A percentile compares a stretch with the other conserved stretches of the same genome.
phyloP scores from a whole-genome alignment of 306 rosid genomes.

The Gastrolobium villosum region DNA sequence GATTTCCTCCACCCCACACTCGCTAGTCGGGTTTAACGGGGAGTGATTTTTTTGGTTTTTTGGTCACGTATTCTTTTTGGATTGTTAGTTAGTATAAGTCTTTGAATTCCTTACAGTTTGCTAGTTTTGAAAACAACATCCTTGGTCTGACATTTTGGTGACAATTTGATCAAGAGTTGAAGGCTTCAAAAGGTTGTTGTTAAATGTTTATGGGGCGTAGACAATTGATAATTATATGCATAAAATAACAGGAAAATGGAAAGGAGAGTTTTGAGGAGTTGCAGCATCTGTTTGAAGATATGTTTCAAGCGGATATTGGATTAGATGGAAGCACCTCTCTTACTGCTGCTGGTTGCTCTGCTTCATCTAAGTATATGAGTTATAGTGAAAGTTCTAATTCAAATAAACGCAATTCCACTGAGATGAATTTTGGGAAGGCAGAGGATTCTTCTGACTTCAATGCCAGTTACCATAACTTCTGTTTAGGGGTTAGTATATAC shows the following conservation, averaged over 20 bases:
- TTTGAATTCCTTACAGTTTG: neutral
- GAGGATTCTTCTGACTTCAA: slow-evolving; percentile 54
- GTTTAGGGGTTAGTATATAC: slow-evolving; percentile 80
- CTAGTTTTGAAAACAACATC: neutral
- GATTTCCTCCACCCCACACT: no score
- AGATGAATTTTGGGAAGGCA: slow-evolving; percentile 59
- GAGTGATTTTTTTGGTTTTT: no score
- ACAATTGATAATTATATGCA: slow-evolving; percentile 2
- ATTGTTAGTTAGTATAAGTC: neutral
- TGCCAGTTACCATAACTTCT: slow-evolving; percentile 59
- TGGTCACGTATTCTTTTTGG: slow-evolving; percentile 3
- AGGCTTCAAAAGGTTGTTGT: neutral
- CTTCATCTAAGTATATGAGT: slow-evolving; percentile 56
- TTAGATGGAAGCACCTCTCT: slow-evolving; percentile 49
- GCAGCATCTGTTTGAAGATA: slow-evolving; percentile 84
- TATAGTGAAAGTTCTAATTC: slow-evolving; percentile 60
- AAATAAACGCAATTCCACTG: slow-evolving; percentile 71
- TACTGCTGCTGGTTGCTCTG: slow-evolving; percentile 46
- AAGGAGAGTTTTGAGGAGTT: slow-evolving; percentile 87
- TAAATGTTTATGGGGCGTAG: neutral
- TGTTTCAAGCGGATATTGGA: slow-evolving; percentile 69
- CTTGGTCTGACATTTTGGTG: slow-evolving; percentile 13
- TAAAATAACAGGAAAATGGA: slow-evolving; percentile 68
- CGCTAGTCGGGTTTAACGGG: no score
- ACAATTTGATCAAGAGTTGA: neutral